Percentiles rank a stretch among this genome's conserved stretches.
Evolutionary conservation across 805 yeast species (phyloP).

Genomic region (Kockiozyma suomiensis): DNA sequence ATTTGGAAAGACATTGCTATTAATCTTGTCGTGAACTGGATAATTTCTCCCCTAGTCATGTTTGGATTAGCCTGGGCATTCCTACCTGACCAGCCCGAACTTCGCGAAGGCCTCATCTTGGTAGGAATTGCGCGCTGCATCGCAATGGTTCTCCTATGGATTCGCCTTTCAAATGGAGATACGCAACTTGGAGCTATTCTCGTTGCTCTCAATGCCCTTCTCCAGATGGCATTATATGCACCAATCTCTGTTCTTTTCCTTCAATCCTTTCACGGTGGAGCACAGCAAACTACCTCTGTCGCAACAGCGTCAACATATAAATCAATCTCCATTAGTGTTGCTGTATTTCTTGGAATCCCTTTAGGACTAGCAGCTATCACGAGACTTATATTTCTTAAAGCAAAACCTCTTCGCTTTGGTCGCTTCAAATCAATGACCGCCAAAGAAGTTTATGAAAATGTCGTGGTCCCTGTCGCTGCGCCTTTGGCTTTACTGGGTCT

Average conservation of each 20-base stretch:
- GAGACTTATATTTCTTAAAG: constrained; percentile 36
- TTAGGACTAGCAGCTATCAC: constrained; percentile 50
- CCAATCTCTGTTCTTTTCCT: constrained; percentile 54
- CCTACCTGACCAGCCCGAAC: constrained; percentile 51
- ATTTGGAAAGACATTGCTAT: constrained; percentile 42
- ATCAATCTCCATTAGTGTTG: constrained; percentile 52
- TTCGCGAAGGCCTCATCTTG: constrained; percentile 56
- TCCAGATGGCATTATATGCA: constrained; percentile 56
- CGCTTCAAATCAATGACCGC: neutral
- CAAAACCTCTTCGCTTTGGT: neutral
- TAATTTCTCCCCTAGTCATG: constrained; percentile 58
- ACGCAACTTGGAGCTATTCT: constrained; percentile 51
- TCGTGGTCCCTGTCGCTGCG: constrained; percentile 46
- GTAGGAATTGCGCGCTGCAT: constrained; percentile 62
- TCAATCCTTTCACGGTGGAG: constrained; percentile 47
- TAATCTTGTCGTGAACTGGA: constrained; percentile 55
- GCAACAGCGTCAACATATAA: constrained; percentile 39
- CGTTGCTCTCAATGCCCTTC: constrained; percentile 53
- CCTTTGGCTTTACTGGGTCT: constrained; percentile 57
- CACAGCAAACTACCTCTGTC: constrained; percentile 23
- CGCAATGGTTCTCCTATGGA: constrained; percentile 50
- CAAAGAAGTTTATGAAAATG: constrained; percentile 40
- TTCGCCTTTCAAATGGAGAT: constrained; percentile 56
- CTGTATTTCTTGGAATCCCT: constrained; percentile 58
- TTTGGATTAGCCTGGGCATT: constrained; percentile 55